Percentiles rank a stretch among this genome's conserved stretches.
Evolutionary conservation across 2,329 filamentous ascomycete genomes (phyloP).

Genomic region (Clonostachys chloroleuca): DNA sequence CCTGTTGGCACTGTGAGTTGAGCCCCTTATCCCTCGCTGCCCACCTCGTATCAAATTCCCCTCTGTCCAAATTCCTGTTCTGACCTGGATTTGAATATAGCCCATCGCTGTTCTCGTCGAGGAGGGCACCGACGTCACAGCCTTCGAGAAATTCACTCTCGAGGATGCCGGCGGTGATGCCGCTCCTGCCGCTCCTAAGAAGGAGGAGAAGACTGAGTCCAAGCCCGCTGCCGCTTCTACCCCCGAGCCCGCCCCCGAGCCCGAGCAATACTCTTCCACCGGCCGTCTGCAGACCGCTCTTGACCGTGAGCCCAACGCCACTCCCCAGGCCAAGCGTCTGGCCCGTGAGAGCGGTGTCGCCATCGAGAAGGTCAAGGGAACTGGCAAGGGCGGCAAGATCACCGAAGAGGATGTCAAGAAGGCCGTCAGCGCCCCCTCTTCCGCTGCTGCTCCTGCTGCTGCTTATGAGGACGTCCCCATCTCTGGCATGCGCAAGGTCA

Average conservation of each 20-base stretch:
- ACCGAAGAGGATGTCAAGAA: conserved; percentile 94
- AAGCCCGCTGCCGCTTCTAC: conserved; percentile 37
- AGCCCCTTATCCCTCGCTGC: background rate
- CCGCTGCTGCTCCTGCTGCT: conserved; percentile 49
- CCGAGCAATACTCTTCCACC: conserved; percentile 68
- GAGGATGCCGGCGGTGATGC: conserved; percentile 86
- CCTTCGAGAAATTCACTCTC: conserved; percentile 84
- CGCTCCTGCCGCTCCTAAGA: conserved; percentile 61
- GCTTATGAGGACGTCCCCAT: conserved; percentile 81
- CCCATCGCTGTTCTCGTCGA: conserved; percentile 95
- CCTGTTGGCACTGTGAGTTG: conserved; percentile 85
- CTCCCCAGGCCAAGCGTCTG: conserved; percentile 71
- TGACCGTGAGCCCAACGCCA: conserved; percentile 73
- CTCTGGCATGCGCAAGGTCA: conserved; percentile 95
- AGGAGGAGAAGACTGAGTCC: conserved; percentile 63
- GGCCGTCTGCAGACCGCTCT: conserved; percentile 80
- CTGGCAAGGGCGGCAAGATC: conserved; percentile 80
- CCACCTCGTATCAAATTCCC: background rate
- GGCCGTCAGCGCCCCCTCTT: conserved; percentile 55
- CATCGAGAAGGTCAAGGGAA: conserved; percentile 77
- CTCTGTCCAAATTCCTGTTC: background rate
- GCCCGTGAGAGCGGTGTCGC: conserved; percentile 81
- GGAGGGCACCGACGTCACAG: conserved; percentile 79
- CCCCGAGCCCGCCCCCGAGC: conserved; percentile 38
- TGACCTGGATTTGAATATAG: conserved; percentile 37